These are phyloP conservation scores for Avena sativa DNA, from an alignment of 176 grass and related monocot genomes.

Conservation along the genomic window DNA sequence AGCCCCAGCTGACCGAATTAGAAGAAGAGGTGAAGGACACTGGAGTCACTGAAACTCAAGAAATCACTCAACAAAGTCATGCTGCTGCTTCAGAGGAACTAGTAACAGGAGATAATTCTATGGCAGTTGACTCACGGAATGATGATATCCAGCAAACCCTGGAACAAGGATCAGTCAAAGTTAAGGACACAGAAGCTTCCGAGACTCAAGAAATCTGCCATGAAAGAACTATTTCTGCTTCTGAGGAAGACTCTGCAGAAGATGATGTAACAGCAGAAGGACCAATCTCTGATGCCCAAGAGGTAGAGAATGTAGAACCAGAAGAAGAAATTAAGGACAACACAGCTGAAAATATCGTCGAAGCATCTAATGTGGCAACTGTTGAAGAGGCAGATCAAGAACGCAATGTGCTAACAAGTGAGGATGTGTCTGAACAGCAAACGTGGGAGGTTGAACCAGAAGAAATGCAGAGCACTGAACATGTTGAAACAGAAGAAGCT, in stretches of 20 bases:
- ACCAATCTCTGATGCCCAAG: constrained; percentile 31
- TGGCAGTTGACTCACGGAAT: constrained; percentile 33
- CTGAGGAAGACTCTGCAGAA: constrained; percentile 34
- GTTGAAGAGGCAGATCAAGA: constrained; percentile 33
- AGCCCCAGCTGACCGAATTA: constrained; percentile 17
- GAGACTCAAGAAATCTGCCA: constrained; percentile 15
- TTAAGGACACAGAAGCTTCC: constrained; percentile 29
- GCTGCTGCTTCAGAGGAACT: constrained; percentile 32
- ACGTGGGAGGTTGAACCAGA: constrained; percentile 24
- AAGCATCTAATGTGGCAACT: constrained; percentile 27
- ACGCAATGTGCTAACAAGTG: constrained; percentile 24
- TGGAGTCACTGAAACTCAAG: constrained; percentile 39
- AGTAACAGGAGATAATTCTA: constrained; percentile 41
- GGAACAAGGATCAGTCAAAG: constrained; percentile 20
- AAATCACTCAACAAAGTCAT: constrained; percentile 25
- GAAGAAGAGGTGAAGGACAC: constrained; percentile 32
- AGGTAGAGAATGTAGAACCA: constrained; percentile 43
- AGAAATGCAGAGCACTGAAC: constrained; percentile 46
- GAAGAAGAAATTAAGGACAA: constrained; percentile 41
- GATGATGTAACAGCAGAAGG: constrained; percentile 30
- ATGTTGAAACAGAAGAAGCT: constrained; percentile 42
- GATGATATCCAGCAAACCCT: constrained; percentile 30
- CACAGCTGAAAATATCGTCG: constrained; percentile 13
- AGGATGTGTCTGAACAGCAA: constrained; percentile 33
- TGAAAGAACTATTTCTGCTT: constrained; percentile 33